Base-by-base conservation (phyloP, 495 filamentous ascomycete genomes). In the Daldinia concentrica region DNA sequence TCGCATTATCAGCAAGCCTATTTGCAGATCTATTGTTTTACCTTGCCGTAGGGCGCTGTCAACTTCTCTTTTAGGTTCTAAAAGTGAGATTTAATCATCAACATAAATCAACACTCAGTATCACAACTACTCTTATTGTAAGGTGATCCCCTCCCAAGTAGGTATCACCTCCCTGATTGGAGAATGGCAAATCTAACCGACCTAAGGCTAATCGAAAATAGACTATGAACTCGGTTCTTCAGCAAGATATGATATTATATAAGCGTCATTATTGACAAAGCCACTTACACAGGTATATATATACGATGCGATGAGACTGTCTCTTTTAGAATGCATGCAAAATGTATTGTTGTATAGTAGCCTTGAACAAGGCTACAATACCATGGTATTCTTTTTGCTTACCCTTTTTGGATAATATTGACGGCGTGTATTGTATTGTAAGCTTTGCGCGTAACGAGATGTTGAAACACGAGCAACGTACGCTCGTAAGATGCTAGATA, bases 401-500 rank as follows among this genome's bases (percentile, higher is more conserved):
- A 11, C 43, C 43, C 43, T 5, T 22, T 48, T 22, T 4, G 19
- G 8, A 3, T 22, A 24, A 24, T 48, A 12, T 48, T 24, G 19
- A 48, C 24, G 9, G 24, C 43, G 14, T 30, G 50, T 17, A 24
- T 54, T 29, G 24, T 54, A 29, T 54, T 29, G 24, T 54, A 29
- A 29, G 26, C 26, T 54, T 30, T 1, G 15, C 50, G n/a, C 24
- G 12, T 30, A 30, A 30, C 15, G 5, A 54, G 50, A 54, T 54
- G 50, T n/a, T 54, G 24, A 30, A 54, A 30, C 11, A 29, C 26
- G 6, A 3, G 50, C 11, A 48, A 24, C 43, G 11, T 54, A 30
- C 26, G 14, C 50, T 54, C 50, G 50, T 30, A 54, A 54, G 26
- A 30, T 52, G 50, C 27, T 54, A 54, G 26, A 30, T 30, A 27